phyloP scores from a whole-genome alignment of 2,329 filamentous ascomycete genomes.

The Drechslerella dactyloides region DNA sequence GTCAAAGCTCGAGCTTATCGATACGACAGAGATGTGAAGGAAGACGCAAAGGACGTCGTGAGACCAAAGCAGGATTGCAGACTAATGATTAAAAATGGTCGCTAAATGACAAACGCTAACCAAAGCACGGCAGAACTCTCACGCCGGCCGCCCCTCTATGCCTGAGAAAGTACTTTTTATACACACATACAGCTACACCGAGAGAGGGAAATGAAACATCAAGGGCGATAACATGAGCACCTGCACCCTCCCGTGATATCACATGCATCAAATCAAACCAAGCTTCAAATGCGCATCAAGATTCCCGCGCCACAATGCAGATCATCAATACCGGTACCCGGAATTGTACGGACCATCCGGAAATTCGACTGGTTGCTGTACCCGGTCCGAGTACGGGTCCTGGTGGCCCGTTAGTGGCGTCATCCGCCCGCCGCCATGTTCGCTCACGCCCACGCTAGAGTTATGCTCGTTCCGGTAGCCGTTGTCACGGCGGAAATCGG shows the following conservation, averaged over 20 bases:
- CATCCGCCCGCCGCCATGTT: slow-evolving; percentile 32
- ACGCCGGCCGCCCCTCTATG: no score
- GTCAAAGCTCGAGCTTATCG: no score
- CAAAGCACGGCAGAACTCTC: no score
- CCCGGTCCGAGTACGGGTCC: slow-evolving; percentile 38
- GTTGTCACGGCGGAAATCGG: slow-evolving; percentile 38
- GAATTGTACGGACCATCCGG: slow-evolving; percentile 40
- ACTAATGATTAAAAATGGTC: no score
- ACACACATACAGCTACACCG: no score
- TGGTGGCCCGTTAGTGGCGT: slow-evolving; percentile 43
- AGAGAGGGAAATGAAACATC: no score
- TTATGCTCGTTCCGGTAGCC: slow-evolving; percentile 45
- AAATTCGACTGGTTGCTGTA: slow-evolving; percentile 46
- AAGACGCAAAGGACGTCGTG: no score
- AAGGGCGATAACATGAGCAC: not conserved
- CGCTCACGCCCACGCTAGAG: slow-evolving; percentile 20
- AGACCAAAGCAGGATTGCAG: no score
- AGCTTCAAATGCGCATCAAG: not conserved
- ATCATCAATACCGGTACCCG: slow-evolving; percentile 36
- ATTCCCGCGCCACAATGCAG: not conserved
- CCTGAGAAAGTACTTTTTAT: no score
- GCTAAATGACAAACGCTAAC: no score
- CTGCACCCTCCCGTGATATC: not conserved
- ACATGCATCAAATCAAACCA: not conserved
- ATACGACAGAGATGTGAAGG: no score